Base-by-base conservation (phyloP, 2,329 filamentous ascomycete genomes). In the Epichloe coenophiala region DNA sequence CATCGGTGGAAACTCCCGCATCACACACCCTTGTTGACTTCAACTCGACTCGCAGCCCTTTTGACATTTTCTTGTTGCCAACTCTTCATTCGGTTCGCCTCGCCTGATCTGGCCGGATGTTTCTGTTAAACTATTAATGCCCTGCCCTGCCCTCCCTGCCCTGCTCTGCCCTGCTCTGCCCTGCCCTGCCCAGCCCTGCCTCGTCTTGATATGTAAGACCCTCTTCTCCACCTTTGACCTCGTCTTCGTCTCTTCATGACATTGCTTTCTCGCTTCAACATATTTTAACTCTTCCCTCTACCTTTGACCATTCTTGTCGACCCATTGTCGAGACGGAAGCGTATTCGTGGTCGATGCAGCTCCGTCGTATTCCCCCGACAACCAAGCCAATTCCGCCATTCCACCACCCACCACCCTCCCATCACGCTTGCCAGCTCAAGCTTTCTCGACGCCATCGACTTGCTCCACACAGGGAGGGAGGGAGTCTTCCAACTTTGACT, bases 91-190 rank as follows among this genome's bases (percentile, higher is more conserved):
- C 36, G 35, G 13, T 45, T 45, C 35, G 27, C 8, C 35, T 50
- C 35, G 37, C 37, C 40, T 39, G 15, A 19, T 21, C 38, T 42
- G 23, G 42, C 21, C 41, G 47, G 19, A 31, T 15, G 48, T 38
- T 50, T 45, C 39, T 42, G 8, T 48, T 48, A 5, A 19, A 44
- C 31, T 48, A 51, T 48, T 47, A 51, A 51, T 47, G 44, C 49
- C 47, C 45, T 51, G 27, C 40, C 48, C n/a, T 35, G 11, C 35
- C 43, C 17, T 39, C 7, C 31, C 21, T 47, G 44, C 49, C 47
- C 45, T 47, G 23, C 23, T 17, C 19, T 21, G 6, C 36, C 43
- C 19, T 40, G 42, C 15, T 19, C 23, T 27, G 21, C 15, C 19
- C 23, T 44, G 44, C 49, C 47, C 35, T 51, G 27, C 40, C 41